Evolutionary conservation across 805 yeast genomes (phyloP), one percentile per base, ranked within the genome.

Genomic region (Dipodascus albidus): DNA sequence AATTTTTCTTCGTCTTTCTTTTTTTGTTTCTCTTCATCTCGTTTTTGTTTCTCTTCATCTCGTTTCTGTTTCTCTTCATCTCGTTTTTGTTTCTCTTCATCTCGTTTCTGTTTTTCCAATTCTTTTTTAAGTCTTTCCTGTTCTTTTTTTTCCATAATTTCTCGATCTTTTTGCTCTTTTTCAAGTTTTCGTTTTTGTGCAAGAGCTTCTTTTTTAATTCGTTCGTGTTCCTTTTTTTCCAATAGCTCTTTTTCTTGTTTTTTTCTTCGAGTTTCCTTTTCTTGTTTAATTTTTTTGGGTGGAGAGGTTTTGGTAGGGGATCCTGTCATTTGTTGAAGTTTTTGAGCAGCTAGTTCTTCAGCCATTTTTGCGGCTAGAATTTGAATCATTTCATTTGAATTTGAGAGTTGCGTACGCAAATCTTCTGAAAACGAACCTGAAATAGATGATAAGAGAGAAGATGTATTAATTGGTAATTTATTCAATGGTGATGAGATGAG

Each of bases 91-190:
- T 59, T 57, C 21, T 24, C 51, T 53, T 59, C 57, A 22, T 49
- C 55, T 23, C 58, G 59, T 53, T 60, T 57, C 48, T 57, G 54
- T 51, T 52, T 55, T 48, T 56, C 54, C 51, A 57, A 60, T 22
- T 59, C 62, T 35, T 59, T 58, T 23, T 56, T 59, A 27, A 57
- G 60, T 49, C 54, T 53, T 49, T 55, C 54, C 52, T 56, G 59
- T 11, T 48, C 53, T 24, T 52, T 41, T 23, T 53, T 47, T 33
- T 52, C 56, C 38, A 17, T 17, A 14, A 49, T 55, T 22, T 63
- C 63, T 23, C 55, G 58, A 22, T 47, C 50, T 49, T 52, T 51
- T 54, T 60, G 64, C 17, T 50, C 61, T 48, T 65, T 67, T 51
- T 58, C 61, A 22, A 50, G 53, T 23, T 42, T 54, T 52, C 53